These are phyloP conservation scores for Oryza longistaminata DNA, from an alignment of 176 grass and related monocot species.

Conservation along the genomic window DNA sequence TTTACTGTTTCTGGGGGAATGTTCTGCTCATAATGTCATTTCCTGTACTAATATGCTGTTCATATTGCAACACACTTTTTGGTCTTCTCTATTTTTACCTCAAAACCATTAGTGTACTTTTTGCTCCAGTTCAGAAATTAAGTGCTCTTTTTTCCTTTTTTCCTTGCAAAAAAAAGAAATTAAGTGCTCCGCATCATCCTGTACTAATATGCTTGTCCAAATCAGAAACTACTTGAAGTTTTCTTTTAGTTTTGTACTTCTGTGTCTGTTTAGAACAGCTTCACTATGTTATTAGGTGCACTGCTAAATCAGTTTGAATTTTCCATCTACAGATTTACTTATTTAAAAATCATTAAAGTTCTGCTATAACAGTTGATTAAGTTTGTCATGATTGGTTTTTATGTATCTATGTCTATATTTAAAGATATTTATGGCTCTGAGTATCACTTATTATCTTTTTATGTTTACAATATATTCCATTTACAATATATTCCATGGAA, in stretches of 20 bases:
- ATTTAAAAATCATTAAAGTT: neutral
- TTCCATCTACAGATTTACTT: neutral
- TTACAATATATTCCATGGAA: constrained; percentile 5
- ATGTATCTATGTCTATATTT: constrained; percentile 12
- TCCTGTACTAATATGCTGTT: neutral
- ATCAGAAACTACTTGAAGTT: constrained; percentile 30
- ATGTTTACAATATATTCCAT: neutral
- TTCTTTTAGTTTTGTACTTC: neutral
- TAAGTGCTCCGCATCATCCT: neutral
- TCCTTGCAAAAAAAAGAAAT: neutral
- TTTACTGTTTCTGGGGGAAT: constrained; percentile 17
- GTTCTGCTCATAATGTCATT: constrained; percentile 24
- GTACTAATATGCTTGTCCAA: neutral
- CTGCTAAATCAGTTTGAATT: neutral
- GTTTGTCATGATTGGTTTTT: neutral
- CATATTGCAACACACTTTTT: constrained; percentile 15
- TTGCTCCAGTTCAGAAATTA: constrained; percentile 8
- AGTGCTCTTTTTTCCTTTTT: no score
- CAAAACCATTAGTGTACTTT: constrained; percentile 1
- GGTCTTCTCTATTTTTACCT: neutral
- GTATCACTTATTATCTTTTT: neutral
- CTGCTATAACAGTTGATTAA: neutral
- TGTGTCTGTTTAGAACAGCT: constrained; percentile 1
- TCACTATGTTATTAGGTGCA: neutral
- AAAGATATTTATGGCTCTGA: neutral